Evolutionary conservation across 495 filamentous ascomycete species (phyloP), one percentile per base, ranked within the genome.

Genomic region (Chaetomium tenue): DNA sequence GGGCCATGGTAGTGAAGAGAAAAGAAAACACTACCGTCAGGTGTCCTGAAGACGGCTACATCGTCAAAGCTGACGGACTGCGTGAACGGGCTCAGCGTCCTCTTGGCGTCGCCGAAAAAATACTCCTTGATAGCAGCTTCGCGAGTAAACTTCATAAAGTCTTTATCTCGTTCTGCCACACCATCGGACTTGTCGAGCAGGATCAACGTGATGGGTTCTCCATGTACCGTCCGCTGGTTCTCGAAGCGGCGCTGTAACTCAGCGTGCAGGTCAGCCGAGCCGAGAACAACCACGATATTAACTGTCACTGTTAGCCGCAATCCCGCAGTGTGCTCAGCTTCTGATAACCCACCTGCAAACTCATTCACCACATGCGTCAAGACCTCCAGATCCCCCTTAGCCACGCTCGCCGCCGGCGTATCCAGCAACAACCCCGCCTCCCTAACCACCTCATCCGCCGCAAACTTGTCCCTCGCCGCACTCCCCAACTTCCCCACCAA

Each of bases 161-260:
- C 74, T 15, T 86, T 83, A 65, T 96, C 91, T 46, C 92, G 83
- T 67, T 92, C 87, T 15, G 92, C 91, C 57, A 90, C 92, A 7
- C 94, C 94, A 18, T 92, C 92, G 0, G 91, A 94, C 74, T 93
- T 95, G 50, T 90, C 85, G 8, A 98, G 81, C 58, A 88, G 88
- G 58, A 97, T 77, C 30, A 97, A 84, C 0, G 84, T 84, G 61
- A 96, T 84, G 5, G 81, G 73, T 62, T 91, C 90, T 13, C 81
- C 83, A 11, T 77, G 65, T 20, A 80, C 78, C 20, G 85, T 85
- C 25, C 84, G 87, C 60, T 89, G 84, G 54, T 83, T 82, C 44
- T 84, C 83, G 63, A 94, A 91, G 61, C 88, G 86, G 63, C 85
- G 86, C 60, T 86, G 77, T 78, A 98, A 86, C 69, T 92, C 89